Evolutionary conservation across 2,329 filamentous ascomycete genomes (phyloP), one percentile per base, ranked within the genome.

Genomic region (Clonostachys solani): DNA sequence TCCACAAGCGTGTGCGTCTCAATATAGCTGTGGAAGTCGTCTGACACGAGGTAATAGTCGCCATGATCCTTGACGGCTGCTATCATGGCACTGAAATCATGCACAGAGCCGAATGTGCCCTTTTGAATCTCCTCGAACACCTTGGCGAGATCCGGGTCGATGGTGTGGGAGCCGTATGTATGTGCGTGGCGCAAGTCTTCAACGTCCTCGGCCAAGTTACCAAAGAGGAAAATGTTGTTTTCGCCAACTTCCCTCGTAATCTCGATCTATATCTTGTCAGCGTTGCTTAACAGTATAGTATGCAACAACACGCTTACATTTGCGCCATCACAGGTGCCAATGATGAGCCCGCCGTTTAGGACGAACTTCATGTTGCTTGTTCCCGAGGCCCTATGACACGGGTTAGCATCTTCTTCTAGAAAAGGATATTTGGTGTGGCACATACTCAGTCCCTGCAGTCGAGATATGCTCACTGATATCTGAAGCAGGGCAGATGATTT

Each of bases 291-390:
- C 40, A 45, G 13, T n/a, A 7, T 38, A n/a, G 12, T n/a, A 18
- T 12, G 34, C 19, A 15, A 9, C 33, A 38, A 15, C 18, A 12
- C 8, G 75, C 86, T 78, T 77, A 94, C 90, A 62, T 99, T 99
- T 53, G 94, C 94, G 63, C 94, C 94, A 61, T 99, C 94, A 64
- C 92, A 96, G 17, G 94, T 99, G 58, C 94, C 94, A 57, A 99
- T 99, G 61, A 99, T 95, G 51, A 99, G 76, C 53, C 94, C 94
- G 54, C 94, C 94, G 60, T 97, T 99, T 60, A 99, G 78, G 13
- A 96, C 94, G 67, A 99, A 99, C 71, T 99, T 99, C 94, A 99
- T 99, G 81, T 99, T 99, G 61, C 89, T 95, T 12, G 91, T 96
- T 52, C 92, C 92, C 53, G 80, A 84, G 17, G 82, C 82, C 64